These are phyloP conservation scores for Picea sitchensis DNA, from an alignment of 75 land plant species.

Conservation along the genomic window DNA sequence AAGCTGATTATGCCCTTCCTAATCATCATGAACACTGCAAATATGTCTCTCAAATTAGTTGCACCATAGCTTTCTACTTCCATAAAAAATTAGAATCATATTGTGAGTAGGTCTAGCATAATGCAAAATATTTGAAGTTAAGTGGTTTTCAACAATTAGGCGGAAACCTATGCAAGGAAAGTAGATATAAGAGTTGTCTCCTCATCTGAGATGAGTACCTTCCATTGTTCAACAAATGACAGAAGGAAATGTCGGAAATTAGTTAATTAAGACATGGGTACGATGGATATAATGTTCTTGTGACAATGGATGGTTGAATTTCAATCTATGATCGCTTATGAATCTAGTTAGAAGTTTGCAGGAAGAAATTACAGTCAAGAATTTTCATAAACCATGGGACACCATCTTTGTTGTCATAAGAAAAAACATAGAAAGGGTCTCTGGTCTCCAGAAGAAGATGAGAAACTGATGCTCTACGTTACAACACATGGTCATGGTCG, in stretches of 20 bases:
- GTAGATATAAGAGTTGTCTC: not conserved
- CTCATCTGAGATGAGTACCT: no score
- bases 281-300: not conserved
- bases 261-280: not conserved
- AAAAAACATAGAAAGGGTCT: constrained; percentile 57
- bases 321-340: not conserved
- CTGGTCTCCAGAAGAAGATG: constrained; percentile 64
- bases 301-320: not conserved
- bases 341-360: not conserved
- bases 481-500: constrained; percentile 58
- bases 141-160: not conserved
- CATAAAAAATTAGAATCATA: not conserved
- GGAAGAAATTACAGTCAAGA: not conserved
- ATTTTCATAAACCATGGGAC: not conserved
- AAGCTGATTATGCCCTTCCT: not conserved
- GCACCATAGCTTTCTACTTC: not conserved
- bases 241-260: not conserved
- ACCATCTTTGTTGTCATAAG: constrained; percentile 29
- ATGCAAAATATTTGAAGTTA: not conserved
- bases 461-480: constrained; percentile 48
- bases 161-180: not conserved
- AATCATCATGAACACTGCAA: no score
- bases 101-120: not conserved
- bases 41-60: not conserved
- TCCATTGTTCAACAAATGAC: not conserved